Evolutionary conservation across 805 yeast genomes (phyloP).

Genomic region (Monosporozyma siamensis): DNA sequence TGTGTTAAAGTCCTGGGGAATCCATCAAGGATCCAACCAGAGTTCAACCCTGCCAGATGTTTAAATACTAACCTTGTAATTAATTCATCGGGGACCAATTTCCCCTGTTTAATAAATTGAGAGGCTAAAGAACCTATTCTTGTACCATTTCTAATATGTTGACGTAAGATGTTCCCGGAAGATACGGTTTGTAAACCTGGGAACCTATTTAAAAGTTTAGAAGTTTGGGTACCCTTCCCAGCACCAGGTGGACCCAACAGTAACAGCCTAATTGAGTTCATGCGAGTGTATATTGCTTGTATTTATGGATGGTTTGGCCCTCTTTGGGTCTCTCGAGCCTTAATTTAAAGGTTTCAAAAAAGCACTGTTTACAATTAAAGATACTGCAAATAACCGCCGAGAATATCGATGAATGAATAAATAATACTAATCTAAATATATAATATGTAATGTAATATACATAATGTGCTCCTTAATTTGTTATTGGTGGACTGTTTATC

Average conservation of each 20-base stretch:
- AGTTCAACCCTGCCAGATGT: conserved; percentile 33
- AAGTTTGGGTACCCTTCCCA: conserved; percentile 87
- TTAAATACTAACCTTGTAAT: conserved; percentile 39
- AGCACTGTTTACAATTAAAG: neutral
- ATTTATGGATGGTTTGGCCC: conserved; percentile 1
- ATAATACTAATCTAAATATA: conserved; percentile 2
- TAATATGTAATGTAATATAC: no score
- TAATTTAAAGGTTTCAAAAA: no score
- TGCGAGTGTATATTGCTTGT: no score
- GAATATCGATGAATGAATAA: neutral
- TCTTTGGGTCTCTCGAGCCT: no score
- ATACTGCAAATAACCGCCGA: no score
- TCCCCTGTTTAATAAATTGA: conserved; percentile 49
- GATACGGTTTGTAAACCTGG: conserved; percentile 53
- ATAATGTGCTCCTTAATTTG: neutral
- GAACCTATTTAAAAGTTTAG: conserved; percentile 47
- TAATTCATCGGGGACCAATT: conserved; percentile 60
- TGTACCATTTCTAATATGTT: conserved; percentile 48
- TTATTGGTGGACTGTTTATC: neutral
- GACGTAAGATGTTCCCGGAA: conserved; percentile 76
- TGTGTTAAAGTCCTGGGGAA: conserved; percentile 78
- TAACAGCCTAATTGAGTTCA: conserved; percentile 50
- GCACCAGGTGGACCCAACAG: conserved; percentile 92
- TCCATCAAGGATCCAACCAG: conserved; percentile 80
- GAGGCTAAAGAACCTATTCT: conserved; percentile 50